Base-by-base conservation (phyloP, 305 asterid species). In the Stenogyne calaminthoides region DNA sequence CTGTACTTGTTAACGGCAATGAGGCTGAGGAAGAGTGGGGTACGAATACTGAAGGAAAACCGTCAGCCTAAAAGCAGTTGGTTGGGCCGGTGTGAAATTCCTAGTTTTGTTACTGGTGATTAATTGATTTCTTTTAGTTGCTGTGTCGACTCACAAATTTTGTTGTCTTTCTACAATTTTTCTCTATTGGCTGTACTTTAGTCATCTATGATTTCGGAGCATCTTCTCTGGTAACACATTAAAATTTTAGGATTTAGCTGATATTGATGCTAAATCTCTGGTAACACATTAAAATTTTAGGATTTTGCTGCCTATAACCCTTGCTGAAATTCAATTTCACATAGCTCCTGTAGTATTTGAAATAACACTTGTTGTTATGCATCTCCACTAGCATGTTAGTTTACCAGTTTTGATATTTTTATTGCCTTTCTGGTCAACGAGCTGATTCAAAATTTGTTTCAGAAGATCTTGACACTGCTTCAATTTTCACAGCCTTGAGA, bases 21-120 rank as follows among this genome's bases (percentile, higher is more conserved):
- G 97, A 91, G 85, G 96, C 87, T 76, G 96, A 91, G 80, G 97
- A 95, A 90, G 89, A 92, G 96, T 92, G 90, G 92, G 98, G 96
- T 91, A 91, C 87, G 91, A 83, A 95, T 88, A 87, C 84, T 84
- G 92, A 84, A 88, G 99, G 95, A 87, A 90, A 95, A 84, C 86
- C 82, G 84, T 88, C 99, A 87, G 91, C 96, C 92, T 95, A 92
- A 92, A 89, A 81, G 95, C 96, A 84, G 85, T 87, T 92, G 93
- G 95, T 85, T 90, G 88, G 91, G 88, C 85, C 89, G 73, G 86
- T 85, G 87, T 88, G 89, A 87, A 84, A 76, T 81, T 92, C 91
- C 89, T 90, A 83, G 89, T 90, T 86, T 86, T 86, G 64, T 85
- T 82, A 80, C 88, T 84, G 99, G 97, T 92, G 93, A 90, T 94